phyloP scores from a whole-genome alignment of 768 basidiomycete genomes.

The Amanita brunnescens region DNA sequence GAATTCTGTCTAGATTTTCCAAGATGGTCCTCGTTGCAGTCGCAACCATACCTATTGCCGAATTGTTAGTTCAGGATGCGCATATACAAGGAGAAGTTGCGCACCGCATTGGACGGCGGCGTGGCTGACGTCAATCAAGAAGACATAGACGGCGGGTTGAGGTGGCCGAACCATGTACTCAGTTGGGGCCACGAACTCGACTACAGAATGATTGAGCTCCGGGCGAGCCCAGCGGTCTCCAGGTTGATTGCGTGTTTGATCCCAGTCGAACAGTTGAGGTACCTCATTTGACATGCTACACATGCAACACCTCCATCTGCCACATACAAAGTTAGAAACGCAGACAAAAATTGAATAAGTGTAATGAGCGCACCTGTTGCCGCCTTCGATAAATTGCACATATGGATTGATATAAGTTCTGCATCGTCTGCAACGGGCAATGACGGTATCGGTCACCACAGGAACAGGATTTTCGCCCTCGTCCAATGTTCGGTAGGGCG shows the following conservation, averaged over 20 bases:
- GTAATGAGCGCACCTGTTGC: conserved; percentile 54
- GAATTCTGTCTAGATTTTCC: conserved; percentile 90
- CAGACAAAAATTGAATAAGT: background rate
- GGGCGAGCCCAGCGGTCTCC: conserved; percentile 92
- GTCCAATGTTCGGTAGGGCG: conserved; percentile 82
- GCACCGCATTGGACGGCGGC: conserved; percentile 81
- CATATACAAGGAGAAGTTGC: conserved; percentile 9
- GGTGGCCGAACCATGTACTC: conserved; percentile 99
- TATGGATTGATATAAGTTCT: conserved; percentile 97
- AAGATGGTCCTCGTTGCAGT: conserved; percentile 95
- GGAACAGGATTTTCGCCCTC: conserved; percentile 81
- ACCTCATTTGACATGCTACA: conserved; percentile 98
- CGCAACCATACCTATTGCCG: conserved; percentile 81
- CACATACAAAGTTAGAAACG: background rate
- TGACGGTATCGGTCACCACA: conserved; percentile 88
- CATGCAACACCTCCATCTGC: conserved; percentile 97
- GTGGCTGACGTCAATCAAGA: conserved; percentile 95
- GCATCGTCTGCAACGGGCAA: conserved; percentile 92
- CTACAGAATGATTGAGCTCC: conserved; percentile 89
- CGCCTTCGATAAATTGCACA: conserved; percentile 96
- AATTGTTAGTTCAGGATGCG: background rate
- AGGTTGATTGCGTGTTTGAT: conserved; percentile 85
- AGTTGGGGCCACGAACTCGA: conserved; percentile 95
- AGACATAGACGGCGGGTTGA: conserved; percentile 94
- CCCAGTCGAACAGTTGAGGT: conserved; percentile 98